A percentile compares a stretch with the other conserved stretches of the same genome.
These are phyloP conservation scores for Diaporthe longicolla DNA, from an alignment of 2,329 filamentous ascomycete species.

Conservation along the genomic window DNA sequence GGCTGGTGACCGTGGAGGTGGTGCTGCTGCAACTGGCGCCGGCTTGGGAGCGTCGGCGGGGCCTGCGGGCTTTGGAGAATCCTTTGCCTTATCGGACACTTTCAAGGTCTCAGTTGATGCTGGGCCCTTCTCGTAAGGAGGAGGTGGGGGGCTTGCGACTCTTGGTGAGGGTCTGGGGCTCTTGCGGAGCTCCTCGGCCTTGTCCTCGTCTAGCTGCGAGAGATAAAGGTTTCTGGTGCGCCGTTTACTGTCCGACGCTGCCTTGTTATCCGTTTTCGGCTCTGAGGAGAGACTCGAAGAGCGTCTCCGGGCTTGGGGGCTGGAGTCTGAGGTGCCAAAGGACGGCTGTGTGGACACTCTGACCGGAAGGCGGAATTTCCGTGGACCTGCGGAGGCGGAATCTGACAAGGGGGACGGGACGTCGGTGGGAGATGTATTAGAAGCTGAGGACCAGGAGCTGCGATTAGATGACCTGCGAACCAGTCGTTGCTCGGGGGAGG, in stretches of 20 bases:
- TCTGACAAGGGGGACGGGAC: conserved; percentile 30
- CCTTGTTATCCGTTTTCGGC: conserved; percentile 27
- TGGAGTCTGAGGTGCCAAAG: conserved; percentile 30
- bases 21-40: conserved; percentile 10
- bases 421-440: conserved; percentile 29
- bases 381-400: conserved; percentile 21
- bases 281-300: conserved; percentile 22
- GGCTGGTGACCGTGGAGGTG: not conserved
- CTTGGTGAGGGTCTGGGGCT: conserved; percentile 35
- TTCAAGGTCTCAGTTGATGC: conserved; percentile 32
- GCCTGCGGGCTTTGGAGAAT: conserved; percentile 5
- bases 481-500: conserved; percentile 20
- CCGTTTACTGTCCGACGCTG: conserved; percentile 20
- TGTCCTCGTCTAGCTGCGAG: conserved; percentile 33
- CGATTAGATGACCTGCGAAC: conserved; percentile 34
- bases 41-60: conserved; percentile 19
- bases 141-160: conserved; percentile 34
- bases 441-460: conserved; percentile 20
- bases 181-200: conserved; percentile 34
- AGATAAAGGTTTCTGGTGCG: conserved; percentile 29
- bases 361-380: conserved; percentile 33
- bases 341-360: conserved; percentile 29
- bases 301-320: conserved; percentile 29
- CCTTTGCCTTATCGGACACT: conserved; percentile 32
- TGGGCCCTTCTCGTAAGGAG: conserved; percentile 33